A percentile compares a stretch with the other conserved stretches of the same genome.
These are phyloP conservation scores for Physcomitrellopsis africana DNA, from an alignment of 225 moss, liverwort and hornwort genomes.

Conservation along the genomic window DNA sequence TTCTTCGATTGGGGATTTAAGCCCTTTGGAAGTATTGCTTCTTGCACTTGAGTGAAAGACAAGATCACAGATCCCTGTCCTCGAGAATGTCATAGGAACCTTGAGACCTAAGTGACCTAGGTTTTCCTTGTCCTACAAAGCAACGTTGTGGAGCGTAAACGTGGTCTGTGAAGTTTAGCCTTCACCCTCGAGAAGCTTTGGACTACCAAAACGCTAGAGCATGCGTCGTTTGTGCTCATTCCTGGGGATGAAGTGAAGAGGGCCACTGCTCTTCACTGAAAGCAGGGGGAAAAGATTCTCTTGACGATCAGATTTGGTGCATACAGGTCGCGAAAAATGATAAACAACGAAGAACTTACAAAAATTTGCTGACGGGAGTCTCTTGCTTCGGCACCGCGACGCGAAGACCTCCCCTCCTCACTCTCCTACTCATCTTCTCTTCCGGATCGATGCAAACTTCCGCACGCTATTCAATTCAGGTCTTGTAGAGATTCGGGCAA, in stretches of 20 bases:
- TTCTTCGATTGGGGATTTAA: no score
- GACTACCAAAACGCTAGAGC: background rate
- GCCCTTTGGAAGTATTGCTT: no score
- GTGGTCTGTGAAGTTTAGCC: background rate
- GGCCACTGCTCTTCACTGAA: background rate
- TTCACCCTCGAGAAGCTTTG: background rate
- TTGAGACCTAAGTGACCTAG: background rate
- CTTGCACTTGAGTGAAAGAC: no score
- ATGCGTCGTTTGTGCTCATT: background rate
- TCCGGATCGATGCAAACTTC: background rate
- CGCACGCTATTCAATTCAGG: conserved; percentile 11
- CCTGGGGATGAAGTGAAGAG: no score
- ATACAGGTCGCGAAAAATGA: background rate
- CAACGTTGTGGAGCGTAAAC: background rate
- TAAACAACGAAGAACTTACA: conserved; percentile 26
- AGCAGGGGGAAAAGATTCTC: no score
- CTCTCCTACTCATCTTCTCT: conserved; percentile 28
- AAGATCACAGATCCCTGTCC: background rate
- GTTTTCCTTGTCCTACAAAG: background rate
- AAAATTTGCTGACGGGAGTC: conserved; percentile 39
- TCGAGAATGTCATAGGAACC: background rate
- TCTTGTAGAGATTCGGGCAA: background rate
- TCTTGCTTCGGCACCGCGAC: conserved; percentile 48
- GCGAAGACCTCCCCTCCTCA: conserved; percentile 36
- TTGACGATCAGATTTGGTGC: no score